Percentiles rank a stretch among this genome's conserved stretches.
These are phyloP conservation scores for Calonectria multiphialidica DNA, from an alignment of 2,329 filamentous ascomycete genomes.

Conservation along the genomic window DNA sequence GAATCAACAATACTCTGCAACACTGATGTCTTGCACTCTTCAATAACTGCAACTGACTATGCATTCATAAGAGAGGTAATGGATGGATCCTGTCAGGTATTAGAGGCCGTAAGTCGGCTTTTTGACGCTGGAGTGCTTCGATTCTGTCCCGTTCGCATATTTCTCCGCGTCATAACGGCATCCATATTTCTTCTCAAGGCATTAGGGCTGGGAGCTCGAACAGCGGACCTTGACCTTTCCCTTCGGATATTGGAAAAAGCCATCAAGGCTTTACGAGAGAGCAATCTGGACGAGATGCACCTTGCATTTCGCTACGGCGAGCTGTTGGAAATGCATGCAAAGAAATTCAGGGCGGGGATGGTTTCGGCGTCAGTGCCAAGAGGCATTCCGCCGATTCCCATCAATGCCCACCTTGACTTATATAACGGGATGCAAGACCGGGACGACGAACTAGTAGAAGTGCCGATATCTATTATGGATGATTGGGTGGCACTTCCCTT, in stretches of 20 bases:
- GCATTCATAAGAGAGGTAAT: constrained; percentile 68
- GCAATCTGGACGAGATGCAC: constrained; percentile 33
- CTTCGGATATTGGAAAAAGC: constrained; percentile 20
- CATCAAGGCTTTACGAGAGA: constrained; percentile 16
- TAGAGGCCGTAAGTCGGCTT: constrained; percentile 62
- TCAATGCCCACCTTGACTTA: background rate
- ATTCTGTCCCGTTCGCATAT: constrained; percentile 65
- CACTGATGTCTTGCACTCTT: constrained; percentile 46
- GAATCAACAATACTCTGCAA: background rate
- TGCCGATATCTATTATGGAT: background rate
- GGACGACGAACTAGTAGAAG: background rate
- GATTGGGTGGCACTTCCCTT: constrained; percentile 23
- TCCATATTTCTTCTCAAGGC: constrained; percentile 66
- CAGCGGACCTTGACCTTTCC: constrained; percentile 21
- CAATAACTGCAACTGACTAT: constrained; percentile 61
- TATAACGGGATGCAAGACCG: background rate
- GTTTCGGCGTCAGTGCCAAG: constrained; percentile 18
- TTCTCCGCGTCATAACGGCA: constrained; percentile 65
- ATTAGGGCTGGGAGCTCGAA: constrained; percentile 24
- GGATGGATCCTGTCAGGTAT: constrained; percentile 63
- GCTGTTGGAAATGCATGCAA: constrained; percentile 24
- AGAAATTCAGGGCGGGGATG: constrained; percentile 24
- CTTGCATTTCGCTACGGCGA: constrained; percentile 30
- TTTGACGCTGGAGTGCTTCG: constrained; percentile 59
- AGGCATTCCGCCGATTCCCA: constrained; percentile 4